Conservation (phyloP, 345 rosid genomes). For the Microthlaspi erraticum region DNA sequence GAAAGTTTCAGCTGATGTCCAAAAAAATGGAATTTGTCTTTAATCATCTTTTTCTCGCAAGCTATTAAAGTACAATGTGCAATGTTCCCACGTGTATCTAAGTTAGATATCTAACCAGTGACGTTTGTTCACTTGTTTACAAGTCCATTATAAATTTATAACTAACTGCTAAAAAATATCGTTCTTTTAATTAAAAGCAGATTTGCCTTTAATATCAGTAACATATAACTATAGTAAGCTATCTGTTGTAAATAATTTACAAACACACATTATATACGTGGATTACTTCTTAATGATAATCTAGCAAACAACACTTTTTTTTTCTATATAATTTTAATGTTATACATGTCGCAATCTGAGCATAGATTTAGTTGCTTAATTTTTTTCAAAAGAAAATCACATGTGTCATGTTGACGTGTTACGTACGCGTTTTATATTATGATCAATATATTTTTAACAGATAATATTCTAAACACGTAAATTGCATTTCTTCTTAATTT, state of each 20-base stretch:
- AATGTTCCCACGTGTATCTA: no score
- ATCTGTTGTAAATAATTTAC: no score
- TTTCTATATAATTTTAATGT: neutral
- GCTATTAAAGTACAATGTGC: no score
- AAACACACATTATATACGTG: neutral
- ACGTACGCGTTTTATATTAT: neutral
- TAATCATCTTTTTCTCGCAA: no score
- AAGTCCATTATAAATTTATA: no score
- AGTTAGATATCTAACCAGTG: no score
- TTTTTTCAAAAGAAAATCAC: neutral
- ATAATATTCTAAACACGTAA: neutral
- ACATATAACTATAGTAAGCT: no score
- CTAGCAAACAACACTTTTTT: neutral
- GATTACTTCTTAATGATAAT: neutral
- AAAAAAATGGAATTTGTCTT: neutral
- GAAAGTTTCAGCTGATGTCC: neutral
- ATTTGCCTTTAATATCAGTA: no score
- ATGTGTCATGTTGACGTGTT: neutral
- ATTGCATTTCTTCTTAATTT: slow-evolving; percentile 2
- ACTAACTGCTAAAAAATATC: no score
- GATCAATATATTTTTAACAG: slow-evolving; percentile 1
- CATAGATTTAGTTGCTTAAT: neutral
- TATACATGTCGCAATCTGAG: neutral
- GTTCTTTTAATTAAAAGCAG: no score
- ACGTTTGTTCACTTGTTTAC: no score